Base-by-base conservation (phyloP, 495 filamentous ascomycete genomes). In the Penicillium silybi region DNA sequence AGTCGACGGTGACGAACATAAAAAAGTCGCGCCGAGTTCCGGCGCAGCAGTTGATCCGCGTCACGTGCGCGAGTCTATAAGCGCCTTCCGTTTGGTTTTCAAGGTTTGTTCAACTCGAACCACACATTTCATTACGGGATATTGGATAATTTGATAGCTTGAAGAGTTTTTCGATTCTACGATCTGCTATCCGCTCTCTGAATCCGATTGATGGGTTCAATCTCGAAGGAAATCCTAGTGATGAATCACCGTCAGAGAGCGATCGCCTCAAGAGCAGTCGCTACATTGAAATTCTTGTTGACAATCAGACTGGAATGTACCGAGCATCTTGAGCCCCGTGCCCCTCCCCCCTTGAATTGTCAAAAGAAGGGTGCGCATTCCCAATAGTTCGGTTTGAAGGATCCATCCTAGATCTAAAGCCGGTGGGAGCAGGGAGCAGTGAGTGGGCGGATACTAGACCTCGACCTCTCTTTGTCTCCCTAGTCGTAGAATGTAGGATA, bases 11-110 rank as follows among this genome's bases (percentile, higher is more conserved):
- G 29, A 32, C 29, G 29, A 32, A 10, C 29, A 32, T 43, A 52
- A 62, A 64, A 62, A 62, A 62, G 50, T 55, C 20, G 44, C 43
- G 29, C 53, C 40, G 39, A 47, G 16, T 20, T 9, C 43, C 55
- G 54, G 57, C 23, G 43, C 48, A 39, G 27, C 35, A 32, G 48
- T 45, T 48, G 48, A 56, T 60, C 57, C 57, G 50, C 29, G 26
- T 60, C 57, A 60, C 57, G 57, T 60, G 57, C 27, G 18, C 10
- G 11, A 27, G 35, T 25, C 15, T 34, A 27, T 39, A 44, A 34
- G n/a, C 20, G 26, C 37, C 37, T 16, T 4, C 18, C 18, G 6
- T 39, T 17, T 16, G 6, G 15, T 39, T 39, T 8, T n/a, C 3
- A 38, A 1, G 26, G 26, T 29, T 32, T 32, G 29, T 32, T 10